Evolutionary conservation across 305 asterid species (phyloP), one percentile per base, ranked within the genome.

Genomic region (Fraxinus greggii): DNA sequence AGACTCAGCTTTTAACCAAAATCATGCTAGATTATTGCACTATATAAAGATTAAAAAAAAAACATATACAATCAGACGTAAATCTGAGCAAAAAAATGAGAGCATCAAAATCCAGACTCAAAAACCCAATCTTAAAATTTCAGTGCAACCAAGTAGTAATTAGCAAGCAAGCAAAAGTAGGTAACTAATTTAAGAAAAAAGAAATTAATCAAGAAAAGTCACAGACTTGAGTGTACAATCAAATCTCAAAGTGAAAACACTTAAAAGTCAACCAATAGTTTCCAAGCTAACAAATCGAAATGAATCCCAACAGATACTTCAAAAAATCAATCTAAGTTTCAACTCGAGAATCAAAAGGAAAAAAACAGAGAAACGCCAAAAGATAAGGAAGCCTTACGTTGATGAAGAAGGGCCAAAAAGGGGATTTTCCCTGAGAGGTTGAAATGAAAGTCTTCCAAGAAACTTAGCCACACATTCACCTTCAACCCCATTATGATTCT

Each of bases 391-490:
- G 72, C 21, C 56, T 86, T 91, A 96, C 99, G 98, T 86, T 3
- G 90, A 56, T 84, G 98, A 91, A 83, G 99, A 94, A 51, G 99
- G 98, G 38, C 99, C 99, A 81, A 93, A 92, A 56, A 96, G 95
- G 51, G 99, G 99, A 86, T 96, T 96, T 83, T 94, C 98, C 51
- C 88, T 85, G 13, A 91, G 91, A 24, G 99, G 98, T 86, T 96
- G 96, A 89, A 94, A 94, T 7, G 98, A 94, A 83, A 96, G 85
- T 87, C 99, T 90, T 45, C 98, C 97, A 63, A 96, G 97, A 85
- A 94, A 94, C 86, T 61, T 91, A 6, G 97, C 95, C n/a, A 92
- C 96, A 82, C 99, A 96, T 77, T 81, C 84, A 0, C 92, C 92
- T 7, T 78, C 76, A 59, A 63, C 2, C n/a, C 89, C 87, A 54